Conservation (phyloP, 768 basidiomycete genomes). For the Kwoniella pini region DNA sequence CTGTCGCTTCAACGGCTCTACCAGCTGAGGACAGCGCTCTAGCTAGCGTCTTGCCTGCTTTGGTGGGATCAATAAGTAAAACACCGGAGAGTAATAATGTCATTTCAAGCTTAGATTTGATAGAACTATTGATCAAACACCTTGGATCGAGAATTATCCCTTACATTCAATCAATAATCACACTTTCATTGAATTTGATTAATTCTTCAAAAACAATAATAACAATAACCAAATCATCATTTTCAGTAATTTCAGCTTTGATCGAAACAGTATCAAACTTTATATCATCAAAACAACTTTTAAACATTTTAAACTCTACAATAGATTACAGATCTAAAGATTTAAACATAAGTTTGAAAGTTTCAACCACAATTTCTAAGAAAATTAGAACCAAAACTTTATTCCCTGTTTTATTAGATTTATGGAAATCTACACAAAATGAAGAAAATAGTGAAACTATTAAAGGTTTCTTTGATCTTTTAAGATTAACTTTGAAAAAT, state of each 20-base stretch:
- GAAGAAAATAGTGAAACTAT: conserved; percentile 40
- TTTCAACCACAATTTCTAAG: conserved; percentile 71
- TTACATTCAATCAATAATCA: conserved; percentile 70
- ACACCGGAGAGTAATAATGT: not conserved
- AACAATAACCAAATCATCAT: conserved; percentile 27
- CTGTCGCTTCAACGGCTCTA: conserved; percentile 63
- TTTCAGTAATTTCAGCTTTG: conserved; percentile 64
- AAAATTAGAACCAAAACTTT: conserved; percentile 68
- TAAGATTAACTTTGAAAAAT: conserved; percentile 67
- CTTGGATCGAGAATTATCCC: conserved; percentile 89
- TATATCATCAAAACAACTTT: conserved; percentile 51
- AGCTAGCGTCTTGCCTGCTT: conserved; percentile 62
- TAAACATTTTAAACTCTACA: conserved; percentile 25
- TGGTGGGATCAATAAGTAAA: conserved; percentile 56
- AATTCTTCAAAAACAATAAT: conserved; percentile 18
- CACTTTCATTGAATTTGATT: conserved; percentile 59
- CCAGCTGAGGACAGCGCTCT: conserved; percentile 69
- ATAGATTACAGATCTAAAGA: conserved; percentile 30
- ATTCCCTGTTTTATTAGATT: conserved; percentile 63
- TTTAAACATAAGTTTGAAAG: conserved; percentile 41
- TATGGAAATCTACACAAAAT: conserved; percentile 52
- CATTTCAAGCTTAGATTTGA: conserved; percentile 52
- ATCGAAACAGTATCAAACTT: conserved; percentile 78
- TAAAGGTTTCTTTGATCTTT: conserved; percentile 67
- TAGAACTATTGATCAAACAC: conserved; percentile 64